Conservation (phyloP, 2,329 filamentous ascomycete species). For the Aspergillus sp. region DNA sequence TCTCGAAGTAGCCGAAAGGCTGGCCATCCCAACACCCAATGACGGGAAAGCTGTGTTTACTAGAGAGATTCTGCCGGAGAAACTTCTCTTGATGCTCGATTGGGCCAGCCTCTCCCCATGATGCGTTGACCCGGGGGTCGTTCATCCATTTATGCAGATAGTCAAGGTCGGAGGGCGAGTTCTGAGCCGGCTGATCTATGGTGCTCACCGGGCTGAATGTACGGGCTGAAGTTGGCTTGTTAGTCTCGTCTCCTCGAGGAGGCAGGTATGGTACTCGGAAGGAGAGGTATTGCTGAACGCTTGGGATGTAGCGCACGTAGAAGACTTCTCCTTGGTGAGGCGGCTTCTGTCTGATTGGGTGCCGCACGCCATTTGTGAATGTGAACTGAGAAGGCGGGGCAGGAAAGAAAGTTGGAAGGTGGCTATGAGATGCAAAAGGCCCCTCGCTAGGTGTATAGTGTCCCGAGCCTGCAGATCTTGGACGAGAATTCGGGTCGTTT, state of each 20-base stretch:
- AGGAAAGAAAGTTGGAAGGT: constrained; percentile 88
- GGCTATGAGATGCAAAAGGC: constrained; percentile 55
- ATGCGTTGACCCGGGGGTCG: constrained; percentile 75
- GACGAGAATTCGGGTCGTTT: constrained; percentile 4
- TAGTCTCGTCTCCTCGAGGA: constrained; percentile 54
- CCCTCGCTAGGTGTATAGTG: constrained; percentile 31
- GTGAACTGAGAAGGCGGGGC: constrained; percentile 79
- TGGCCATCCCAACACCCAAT: constrained; percentile 94
- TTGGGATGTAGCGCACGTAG: constrained; percentile 84
- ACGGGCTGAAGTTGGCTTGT: constrained; percentile 26
- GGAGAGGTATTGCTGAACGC: constrained; percentile 77
- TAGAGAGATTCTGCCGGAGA: constrained; percentile 63
- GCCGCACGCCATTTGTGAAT: constrained; percentile 74
- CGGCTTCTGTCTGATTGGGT: constrained; percentile 84
- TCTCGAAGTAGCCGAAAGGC: constrained; percentile 95
- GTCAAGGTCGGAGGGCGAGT: constrained; percentile 58
- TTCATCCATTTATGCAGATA: constrained; percentile 88
- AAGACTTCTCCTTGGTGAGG: constrained; percentile 88
- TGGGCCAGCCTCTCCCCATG: constrained; percentile 72
- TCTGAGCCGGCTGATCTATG: constrained; percentile 43
- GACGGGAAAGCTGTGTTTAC: constrained; percentile 78
- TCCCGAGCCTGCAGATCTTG: constrained; percentile 8
- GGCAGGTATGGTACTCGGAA: constrained; percentile 74
- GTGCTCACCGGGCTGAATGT: constrained; percentile 33
- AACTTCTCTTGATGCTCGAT: constrained; percentile 64